These are phyloP conservation scores for Clarireedia paspali DNA, from an alignment of 2,329 filamentous ascomycete species.

Conservation along the genomic window DNA sequence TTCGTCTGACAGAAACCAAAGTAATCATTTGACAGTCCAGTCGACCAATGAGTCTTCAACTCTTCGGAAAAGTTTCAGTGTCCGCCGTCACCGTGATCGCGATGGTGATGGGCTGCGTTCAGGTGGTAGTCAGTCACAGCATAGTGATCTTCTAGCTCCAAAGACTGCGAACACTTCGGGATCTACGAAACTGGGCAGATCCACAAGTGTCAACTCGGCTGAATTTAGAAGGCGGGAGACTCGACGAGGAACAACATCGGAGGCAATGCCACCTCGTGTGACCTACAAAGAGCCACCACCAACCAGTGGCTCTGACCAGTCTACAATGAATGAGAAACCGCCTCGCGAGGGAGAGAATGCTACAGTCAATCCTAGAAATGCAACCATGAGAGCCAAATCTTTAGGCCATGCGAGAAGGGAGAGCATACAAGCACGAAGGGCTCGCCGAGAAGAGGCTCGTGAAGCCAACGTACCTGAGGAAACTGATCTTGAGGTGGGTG, in stretches of 20 bases:
- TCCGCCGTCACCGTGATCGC: slow-evolving; percentile 53
- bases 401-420: slow-evolving; percentile 83
- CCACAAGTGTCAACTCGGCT: slow-evolving; percentile 85
- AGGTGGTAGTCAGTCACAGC: slow-evolving; percentile 61
- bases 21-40: slow-evolving; percentile 71
- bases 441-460: slow-evolving; percentile 62
- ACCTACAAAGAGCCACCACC: slow-evolving; percentile 57
- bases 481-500: slow-evolving; percentile 70
- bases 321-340: slow-evolving; percentile 44
- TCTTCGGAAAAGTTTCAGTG: slow-evolving; percentile 82
- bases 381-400: slow-evolving; percentile 72
- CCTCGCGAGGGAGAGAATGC: slow-evolving; percentile 38
- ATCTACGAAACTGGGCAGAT: slow-evolving; percentile 67
- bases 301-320: slow-evolving; percentile 75
- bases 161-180: slow-evolving; percentile 51
- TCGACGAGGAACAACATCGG: slow-evolving; percentile 46
- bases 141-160: slow-evolving; percentile 65
- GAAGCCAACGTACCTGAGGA: slow-evolving; percentile 83
- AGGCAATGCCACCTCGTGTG: slow-evolving; percentile 42
- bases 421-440: slow-evolving; percentile 81
- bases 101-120: slow-evolving; percentile 41
- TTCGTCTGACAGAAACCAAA: slow-evolving; percentile 37
- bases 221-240: slow-evolving; percentile 64
- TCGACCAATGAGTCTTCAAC: slow-evolving; percentile 61
- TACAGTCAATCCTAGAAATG: slow-evolving; percentile 43